These are phyloP conservation scores for Ciborinia camelliae DNA, from an alignment of 2,329 filamentous ascomycete genomes.

Conservation along the genomic window DNA sequence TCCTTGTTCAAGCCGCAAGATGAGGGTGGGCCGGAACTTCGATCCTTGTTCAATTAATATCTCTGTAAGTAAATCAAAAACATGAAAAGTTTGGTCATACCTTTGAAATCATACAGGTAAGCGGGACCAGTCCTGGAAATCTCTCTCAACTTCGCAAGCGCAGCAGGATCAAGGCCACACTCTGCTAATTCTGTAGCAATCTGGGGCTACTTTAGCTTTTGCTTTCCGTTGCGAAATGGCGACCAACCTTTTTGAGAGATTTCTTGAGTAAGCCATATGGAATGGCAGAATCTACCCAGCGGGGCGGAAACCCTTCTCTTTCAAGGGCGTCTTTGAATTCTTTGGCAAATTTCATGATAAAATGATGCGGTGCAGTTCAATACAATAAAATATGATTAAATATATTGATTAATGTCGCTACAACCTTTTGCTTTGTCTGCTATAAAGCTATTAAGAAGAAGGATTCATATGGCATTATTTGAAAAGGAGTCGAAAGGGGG, in stretches of 20 bases:
- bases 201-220: constrained; percentile 9
- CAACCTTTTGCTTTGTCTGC: constrained; percentile 8
- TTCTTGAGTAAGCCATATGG: constrained; percentile 86
- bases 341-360: constrained; percentile 79
- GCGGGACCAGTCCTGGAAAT: constrained; percentile 17
- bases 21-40: constrained; percentile 64
- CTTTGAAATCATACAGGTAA: constrained; percentile 55
- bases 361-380: background rate
- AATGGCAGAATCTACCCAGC: constrained; percentile 71
- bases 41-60: constrained; percentile 30
- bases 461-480: constrained; percentile 3
- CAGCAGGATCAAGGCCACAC: constrained; percentile 11
- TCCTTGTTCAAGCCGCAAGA: constrained; percentile 64
- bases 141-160: constrained; percentile 22
- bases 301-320: constrained; percentile 69
- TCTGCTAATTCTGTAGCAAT: constrained; percentile 17
- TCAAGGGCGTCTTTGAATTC: constrained; percentile 68
- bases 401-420: background rate
- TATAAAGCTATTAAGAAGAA: background rate
- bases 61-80: background rate
- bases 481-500: background rate
- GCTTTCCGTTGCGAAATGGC: constrained; percentile 35
- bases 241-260: constrained; percentile 72
- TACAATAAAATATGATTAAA: background rate
- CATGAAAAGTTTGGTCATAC: constrained; percentile 37